Base-by-base conservation (phyloP, 179 eudicot species). In the Drosera spatulata region DNA sequence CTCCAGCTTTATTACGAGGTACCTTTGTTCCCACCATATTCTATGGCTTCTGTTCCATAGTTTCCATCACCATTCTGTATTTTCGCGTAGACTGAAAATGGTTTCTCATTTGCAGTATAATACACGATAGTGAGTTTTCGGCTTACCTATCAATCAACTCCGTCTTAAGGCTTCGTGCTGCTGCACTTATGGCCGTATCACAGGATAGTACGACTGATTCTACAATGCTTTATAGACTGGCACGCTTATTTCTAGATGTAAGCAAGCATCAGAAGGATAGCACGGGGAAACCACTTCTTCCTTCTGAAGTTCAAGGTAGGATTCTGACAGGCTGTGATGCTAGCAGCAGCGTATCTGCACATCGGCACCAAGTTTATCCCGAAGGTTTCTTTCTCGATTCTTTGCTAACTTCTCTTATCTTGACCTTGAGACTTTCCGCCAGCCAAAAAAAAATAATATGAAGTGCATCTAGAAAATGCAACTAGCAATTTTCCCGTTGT, bases 1-100 rank as follows among this genome's bases (percentile, higher is more conserved):
- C 61, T 82, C 91, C 43, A 60, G 78, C 67, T 85, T 87, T 66
- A 60, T 82, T 53, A 87, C 91, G 48, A 75, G 95, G 95, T 87
- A 67, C 76, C 39, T 44, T 39, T 55, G 37, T 33, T 55, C 41
- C 58, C 37, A 37, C 39, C 39, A n/a, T 33, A 33, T 22, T 11
- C 0, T 22, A 22, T 22, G 33, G 33, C 33, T 22, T 22, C 33
- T 22, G 33, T 22, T 22, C 33, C 1, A 22, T 22, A 22, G 33
- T 22, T 22, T 22, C 33, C 33, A 22, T 22, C 33, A 22, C 33
- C 33, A 22, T 22, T 22, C 33, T 22, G 33, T 22, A 22, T 22
- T 22, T 22, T 22, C 33, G 33, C 1, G 33, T 22, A 22, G 33
- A 22, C 33, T 22, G 7, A 6, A 15, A 4, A 10, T 65, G 33